Evolutionary conservation across 768 basidiomycete species (phyloP).

Genomic region (Lanmaoa rubissima): DNA sequence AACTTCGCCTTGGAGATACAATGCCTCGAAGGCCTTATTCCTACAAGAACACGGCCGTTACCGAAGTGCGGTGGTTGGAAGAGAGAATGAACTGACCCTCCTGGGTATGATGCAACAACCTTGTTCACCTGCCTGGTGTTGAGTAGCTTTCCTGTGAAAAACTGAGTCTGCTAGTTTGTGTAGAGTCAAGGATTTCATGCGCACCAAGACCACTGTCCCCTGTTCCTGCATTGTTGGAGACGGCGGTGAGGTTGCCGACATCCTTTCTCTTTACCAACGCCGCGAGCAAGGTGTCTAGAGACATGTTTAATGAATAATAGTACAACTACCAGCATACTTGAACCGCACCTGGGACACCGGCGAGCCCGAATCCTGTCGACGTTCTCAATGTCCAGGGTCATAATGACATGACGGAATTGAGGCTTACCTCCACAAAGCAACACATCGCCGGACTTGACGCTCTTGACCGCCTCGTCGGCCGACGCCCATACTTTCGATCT

Average conservation of each 20-base stretch:
- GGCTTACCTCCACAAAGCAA: conserved; percentile 78
- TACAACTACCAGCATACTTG: neutral
- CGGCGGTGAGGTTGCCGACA: conserved; percentile 71
- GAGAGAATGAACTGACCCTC: conserved; percentile 50
- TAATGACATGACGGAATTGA: neutral
- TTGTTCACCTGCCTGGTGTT: conserved; percentile 75
- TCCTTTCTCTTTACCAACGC: conserved; percentile 75
- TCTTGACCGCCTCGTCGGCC: conserved; percentile 79
- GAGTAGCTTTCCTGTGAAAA: conserved; percentile 61
- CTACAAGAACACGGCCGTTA: conserved; percentile 37
- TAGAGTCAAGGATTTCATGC: neutral
- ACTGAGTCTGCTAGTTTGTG: neutral
- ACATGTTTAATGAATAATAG: neutral
- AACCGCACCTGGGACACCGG: conserved; percentile 76
- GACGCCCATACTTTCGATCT: conserved; percentile 75
- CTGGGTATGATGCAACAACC: conserved; percentile 88
- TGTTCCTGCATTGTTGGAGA: conserved; percentile 86
- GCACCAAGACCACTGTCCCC: conserved; percentile 69
- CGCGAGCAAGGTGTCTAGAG: conserved; percentile 73
- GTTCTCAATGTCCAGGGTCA: neutral
- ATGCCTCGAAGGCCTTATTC: conserved; percentile 81
- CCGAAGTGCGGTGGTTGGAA: neutral
- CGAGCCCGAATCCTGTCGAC: conserved; percentile 76
- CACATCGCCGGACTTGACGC: conserved; percentile 76
- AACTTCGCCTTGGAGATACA: conserved; percentile 79